phyloP scores from a whole-genome alignment of 73 alveolate species.

The Urostyla sp. region DNA sequence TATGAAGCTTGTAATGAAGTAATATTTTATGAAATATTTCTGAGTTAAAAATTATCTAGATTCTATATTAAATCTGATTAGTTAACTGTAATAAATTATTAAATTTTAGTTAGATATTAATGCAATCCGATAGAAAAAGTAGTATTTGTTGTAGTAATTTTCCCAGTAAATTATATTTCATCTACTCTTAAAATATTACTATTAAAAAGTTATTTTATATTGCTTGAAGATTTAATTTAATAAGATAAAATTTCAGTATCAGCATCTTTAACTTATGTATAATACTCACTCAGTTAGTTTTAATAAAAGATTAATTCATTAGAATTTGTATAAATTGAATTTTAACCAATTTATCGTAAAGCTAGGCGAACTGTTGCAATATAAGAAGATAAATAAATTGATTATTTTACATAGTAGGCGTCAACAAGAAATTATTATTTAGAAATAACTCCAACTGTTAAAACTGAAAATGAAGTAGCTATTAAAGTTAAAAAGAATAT shows the following conservation, averaged over 20 bases:
- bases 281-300: neutral
- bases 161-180: neutral
- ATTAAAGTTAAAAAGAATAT: slow-evolving; percentile 10
- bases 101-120: neutral
- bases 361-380: neutral
- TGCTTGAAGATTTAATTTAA: neutral
- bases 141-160: neutral
- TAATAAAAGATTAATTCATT: slow-evolving; percentile 8
- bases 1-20: too few relatives aligned
- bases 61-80: too few relatives aligned
- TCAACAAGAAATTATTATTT: neutral
- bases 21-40: too few relatives aligned
- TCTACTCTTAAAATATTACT: neutral
- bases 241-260: too few relatives aligned
- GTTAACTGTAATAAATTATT: slow-evolving; percentile 33
- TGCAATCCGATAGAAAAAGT: slow-evolving; percentile 30
- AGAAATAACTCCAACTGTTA: neutral
- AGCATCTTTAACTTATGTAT: neutral
- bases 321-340: neutral
- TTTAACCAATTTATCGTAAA: neutral
- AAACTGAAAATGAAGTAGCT: slow-evolving; percentile 32
- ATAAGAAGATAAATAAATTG: neutral
- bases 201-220: neutral
- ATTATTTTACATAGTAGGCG: neutral
- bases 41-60: too few relatives aligned